A percentile compares a stretch with the other conserved stretches of the same genome.
phyloP scores from a whole-genome alignment of 106 monocot genomes.

The Acorus gramineus region DNA sequence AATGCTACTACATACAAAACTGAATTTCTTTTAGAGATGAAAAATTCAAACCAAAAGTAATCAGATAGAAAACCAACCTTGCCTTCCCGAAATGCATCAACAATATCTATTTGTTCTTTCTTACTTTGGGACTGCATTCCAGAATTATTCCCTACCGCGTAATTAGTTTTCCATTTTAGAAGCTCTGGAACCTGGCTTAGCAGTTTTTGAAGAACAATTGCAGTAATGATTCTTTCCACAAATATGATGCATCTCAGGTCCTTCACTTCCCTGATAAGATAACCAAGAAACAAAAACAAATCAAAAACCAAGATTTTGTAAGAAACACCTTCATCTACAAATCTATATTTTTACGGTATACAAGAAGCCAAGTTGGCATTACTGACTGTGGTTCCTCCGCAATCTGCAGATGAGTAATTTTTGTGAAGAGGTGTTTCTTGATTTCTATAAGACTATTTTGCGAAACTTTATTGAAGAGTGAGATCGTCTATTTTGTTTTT shows the following conservation, averaged over 20 bases:
- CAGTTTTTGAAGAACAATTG: conserved; percentile 38
- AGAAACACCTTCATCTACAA: too few species aligned
- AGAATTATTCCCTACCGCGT: conserved; percentile 39
- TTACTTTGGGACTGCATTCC: conserved; percentile 28
- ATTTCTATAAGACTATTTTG: too few species aligned
- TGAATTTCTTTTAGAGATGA: neutral
- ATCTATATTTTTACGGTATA: too few species aligned
- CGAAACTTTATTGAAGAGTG: too few species aligned
- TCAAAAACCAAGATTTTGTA: neutral
- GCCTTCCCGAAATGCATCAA: conserved; percentile 48
- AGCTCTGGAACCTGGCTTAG: conserved; percentile 26
- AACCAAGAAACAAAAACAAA: neutral
- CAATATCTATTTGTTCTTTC: conserved; percentile 40
- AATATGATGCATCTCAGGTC: conserved; percentile 64
- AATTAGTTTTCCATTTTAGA: conserved; percentile 27
- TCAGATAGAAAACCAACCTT: conserved; percentile 15
- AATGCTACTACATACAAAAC: neutral
- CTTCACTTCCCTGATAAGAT: conserved; percentile 19
- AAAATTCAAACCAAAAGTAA: neutral
- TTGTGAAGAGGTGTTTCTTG: too few species aligned
- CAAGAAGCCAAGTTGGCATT: too few species aligned
- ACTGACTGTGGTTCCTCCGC: too few species aligned
- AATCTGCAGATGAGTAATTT: too few species aligned
- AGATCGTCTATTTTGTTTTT: too few species aligned
- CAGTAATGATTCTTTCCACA: conserved; percentile 62